Percentiles rank a stretch among this genome's conserved stretches.
These are phyloP conservation scores for Cinnamomum chago DNA, from an alignment of 164 flowering plant genomes.

Conservation along the genomic window DNA sequence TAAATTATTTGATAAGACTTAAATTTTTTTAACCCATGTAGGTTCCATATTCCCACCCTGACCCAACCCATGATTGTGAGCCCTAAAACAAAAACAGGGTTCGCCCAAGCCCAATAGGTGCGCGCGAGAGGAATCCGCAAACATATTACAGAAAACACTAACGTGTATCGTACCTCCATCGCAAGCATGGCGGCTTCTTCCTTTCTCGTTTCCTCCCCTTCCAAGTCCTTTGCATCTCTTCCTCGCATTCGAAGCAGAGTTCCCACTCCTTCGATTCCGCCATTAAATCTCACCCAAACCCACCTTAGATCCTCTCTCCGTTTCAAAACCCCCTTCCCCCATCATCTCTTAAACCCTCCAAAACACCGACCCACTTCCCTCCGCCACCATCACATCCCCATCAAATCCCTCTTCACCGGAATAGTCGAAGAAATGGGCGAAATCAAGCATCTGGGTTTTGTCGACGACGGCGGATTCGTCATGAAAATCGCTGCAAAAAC, in stretches of 20 bases:
- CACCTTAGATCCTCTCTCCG: conserved; percentile 15
- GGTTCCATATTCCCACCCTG: no score
- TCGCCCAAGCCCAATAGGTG: no score
- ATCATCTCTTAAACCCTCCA: conserved; percentile 16
- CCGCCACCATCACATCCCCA: conserved; percentile 6
- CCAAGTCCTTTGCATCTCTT: conserved; percentile 14
- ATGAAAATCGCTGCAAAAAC: conserved; percentile 56
- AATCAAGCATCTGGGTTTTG: conserved; percentile 51
- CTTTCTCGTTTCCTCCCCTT: background rate
- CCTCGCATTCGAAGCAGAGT: conserved; percentile 19
- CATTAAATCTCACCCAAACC: conserved; percentile 5
- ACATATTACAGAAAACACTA: no score
- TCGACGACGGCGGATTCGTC: conserved; percentile 51
- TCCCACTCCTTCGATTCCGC: background rate
- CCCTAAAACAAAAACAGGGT: no score
- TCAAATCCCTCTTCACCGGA: conserved; percentile 71
- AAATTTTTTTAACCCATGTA: no score
- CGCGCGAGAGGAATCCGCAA: no score
- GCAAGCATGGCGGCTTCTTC: background rate
- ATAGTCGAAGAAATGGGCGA: conserved; percentile 89
- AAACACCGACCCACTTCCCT: conserved; percentile 12
- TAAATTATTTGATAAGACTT: no score
- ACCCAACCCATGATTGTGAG: no score
- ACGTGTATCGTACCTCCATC: background rate
- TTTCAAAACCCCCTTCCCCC: conserved; percentile 7